Base-by-base conservation (phyloP, 2,329 filamentous ascomycete species). In the Verticillium dahliae region DNA sequence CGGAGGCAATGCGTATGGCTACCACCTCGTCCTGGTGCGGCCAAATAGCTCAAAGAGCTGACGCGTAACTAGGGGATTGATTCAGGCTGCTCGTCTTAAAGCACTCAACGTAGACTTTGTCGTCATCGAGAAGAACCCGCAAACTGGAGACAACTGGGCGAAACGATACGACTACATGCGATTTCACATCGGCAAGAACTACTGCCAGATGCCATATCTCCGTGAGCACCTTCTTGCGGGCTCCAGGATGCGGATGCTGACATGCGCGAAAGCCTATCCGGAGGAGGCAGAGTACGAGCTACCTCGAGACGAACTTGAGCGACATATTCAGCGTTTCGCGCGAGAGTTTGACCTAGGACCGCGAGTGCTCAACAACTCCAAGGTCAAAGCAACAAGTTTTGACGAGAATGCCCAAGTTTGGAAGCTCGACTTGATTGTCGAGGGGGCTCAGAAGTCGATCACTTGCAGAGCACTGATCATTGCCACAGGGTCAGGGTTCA, bases 91-190 rank as follows among this genome's bases (percentile, higher is more conserved):
- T 0, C 72, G 75, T 2, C 67, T 78, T 7, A 78, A 79, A 57
- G 72, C 76, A 0, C 52, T 77, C 0, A 70, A 69, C 0, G 69
- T 77, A 0, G 71, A 73, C 9, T 72, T 66, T 45, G 58, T 78
- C 15, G 69, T 78, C n/a, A 59, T 73, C 7, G 76, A 78, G 18
- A 67, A 67, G 6, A 74, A 76, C 18, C 50, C 69, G 2, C 64
- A 66, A 1, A 64, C 72, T 0, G 76, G 76, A 1, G 76, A 78
- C 61, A 78, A 75, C 61, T 79, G 76, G 76, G 66, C 67, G 0
- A 61, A 67, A 3, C 71, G 76, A 1, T 78, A 79, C 57, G 75
- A 78, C 58, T 72, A 64, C 56, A 38, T 77, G 60, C 63, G 65
- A n/a, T 76, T 80, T 45, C 77, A 80, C 60, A 64, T 77, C 2